Evolutionary conservation across 2,329 filamentous ascomycete genomes (phyloP).

Genomic region (Peltaster fructicola): DNA sequence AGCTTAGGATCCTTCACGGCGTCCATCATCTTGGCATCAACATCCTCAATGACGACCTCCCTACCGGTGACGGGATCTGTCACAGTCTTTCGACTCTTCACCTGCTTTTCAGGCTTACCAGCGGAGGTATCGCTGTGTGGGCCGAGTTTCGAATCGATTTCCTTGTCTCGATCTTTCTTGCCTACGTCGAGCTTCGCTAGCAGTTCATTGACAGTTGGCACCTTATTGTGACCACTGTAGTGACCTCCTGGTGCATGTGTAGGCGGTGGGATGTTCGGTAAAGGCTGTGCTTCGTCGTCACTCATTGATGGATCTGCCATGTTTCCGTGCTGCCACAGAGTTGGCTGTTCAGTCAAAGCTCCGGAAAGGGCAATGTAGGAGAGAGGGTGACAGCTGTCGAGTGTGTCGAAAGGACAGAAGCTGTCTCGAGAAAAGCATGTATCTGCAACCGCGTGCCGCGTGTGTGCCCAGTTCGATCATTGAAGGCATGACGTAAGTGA

Average conservation of each 20-base stretch:
- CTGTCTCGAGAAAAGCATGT: too few relatives aligned
- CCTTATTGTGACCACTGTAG: constrained; percentile 67
- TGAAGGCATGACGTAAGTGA: too few relatives aligned
- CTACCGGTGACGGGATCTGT: constrained; percentile 79
- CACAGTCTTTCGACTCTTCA: constrained; percentile 40
- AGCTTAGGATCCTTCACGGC: constrained; percentile 57
- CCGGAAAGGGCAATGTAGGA: too few relatives aligned
- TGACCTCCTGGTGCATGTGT: constrained; percentile 44
- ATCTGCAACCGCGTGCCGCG: too few relatives aligned
- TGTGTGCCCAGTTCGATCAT: too few relatives aligned
- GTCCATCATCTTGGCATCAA: constrained; percentile 51
- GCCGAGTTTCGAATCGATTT: constrained; percentile 37
- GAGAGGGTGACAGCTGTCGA: too few relatives aligned
- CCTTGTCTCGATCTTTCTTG: constrained; percentile 56
- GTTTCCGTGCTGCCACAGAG: too few relatives aligned
- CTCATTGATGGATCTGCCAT: too few relatives aligned
- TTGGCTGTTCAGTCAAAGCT: too few relatives aligned
- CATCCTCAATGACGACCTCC: constrained; percentile 72
- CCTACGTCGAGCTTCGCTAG: constrained; percentile 60
- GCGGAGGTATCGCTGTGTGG: constrained; percentile 18
- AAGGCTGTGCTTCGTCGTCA: too few relatives aligned
- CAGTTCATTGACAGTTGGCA: constrained; percentile 78
- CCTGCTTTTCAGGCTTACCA: constrained; percentile 29
- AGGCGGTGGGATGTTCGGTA: too few relatives aligned
- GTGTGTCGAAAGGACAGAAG: too few relatives aligned